Evolutionary conservation across 2,329 filamentous ascomycete species (phyloP), one percentile per base, ranked within the genome.

Genomic region (Aquanectria penicillioides): DNA sequence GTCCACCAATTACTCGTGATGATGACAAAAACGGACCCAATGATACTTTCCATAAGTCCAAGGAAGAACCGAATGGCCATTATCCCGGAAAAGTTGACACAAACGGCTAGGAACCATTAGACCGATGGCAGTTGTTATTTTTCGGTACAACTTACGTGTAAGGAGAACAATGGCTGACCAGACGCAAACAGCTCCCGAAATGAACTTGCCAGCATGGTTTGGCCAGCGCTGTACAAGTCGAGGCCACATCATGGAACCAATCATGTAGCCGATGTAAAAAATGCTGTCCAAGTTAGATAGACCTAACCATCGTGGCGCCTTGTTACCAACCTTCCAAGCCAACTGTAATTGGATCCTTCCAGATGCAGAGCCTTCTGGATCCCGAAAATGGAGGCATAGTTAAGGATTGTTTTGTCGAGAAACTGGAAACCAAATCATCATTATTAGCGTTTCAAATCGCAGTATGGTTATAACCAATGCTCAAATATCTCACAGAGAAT

Each of bases 1-100:
- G 44, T 56, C 53, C 53, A 56, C 53, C 53, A 56, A 41, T 55
- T 55, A 15, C 52, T 47, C n/a, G 52, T 55, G 6, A 55, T 25
- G 17, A 55, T 55, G 22, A 55, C 52, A 13, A 55, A 55, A n/a
- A 55, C 52, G 4, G 52, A 23, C 7, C 53, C 53, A n/a, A 56
- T 41, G 12, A 56, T 49, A 6, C 36, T 49, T 29, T 55, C 52
- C 6, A 38, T 18, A 15, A 56, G 33, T 17, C 43, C 44, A n/a
- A 56, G 37, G n/a, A 49, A 41, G 23, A 49, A 56, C 5, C 44
- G 53, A 2, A 50, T 37, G 9, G 28, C 37, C 53, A 50, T 50
- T 28, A 56, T 56, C 2, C 36, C 44, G 6, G 36, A 20, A 28
- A 56, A 56, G 20, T 49, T 47, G 26, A 56, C 31, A 40, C 53